These are phyloP conservation scores for Rhodamnia argentea DNA, from an alignment of 345 rosid genomes.

Conservation along the genomic window DNA sequence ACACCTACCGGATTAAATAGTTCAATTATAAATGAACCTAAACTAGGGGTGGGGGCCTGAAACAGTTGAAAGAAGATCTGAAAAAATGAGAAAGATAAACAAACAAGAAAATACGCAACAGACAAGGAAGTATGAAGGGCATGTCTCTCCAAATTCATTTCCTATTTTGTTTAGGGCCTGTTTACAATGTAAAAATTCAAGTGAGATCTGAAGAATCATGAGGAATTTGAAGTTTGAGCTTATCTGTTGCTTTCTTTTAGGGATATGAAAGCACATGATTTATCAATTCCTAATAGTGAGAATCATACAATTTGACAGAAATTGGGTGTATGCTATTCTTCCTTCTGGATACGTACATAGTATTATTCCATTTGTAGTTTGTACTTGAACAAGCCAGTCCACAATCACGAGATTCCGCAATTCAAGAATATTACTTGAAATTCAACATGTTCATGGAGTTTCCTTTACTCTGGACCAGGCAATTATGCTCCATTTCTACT, in stretches of 20 bases:
- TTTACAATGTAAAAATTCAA: not conserved
- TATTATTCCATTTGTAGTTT: not conserved
- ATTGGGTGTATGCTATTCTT: not conserved
- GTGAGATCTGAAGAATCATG: not conserved
- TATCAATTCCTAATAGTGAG: not conserved
- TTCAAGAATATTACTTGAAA: not conserved
- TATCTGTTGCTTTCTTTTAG: not conserved
- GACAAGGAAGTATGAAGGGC: not conserved
- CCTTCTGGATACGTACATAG: not conserved
- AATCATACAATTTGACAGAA: not conserved
- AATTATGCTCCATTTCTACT: not conserved
- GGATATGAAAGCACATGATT: not conserved
- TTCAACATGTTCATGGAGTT: not conserved
- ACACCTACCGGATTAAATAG: conserved; percentile 2
- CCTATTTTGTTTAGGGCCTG: not conserved
- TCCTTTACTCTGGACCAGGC: not conserved
- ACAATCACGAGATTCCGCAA: not conserved
- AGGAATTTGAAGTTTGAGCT: not conserved
- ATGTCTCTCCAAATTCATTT: not conserved
- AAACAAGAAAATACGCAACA: not conserved
- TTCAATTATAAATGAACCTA: not conserved
- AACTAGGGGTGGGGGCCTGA: not conserved
- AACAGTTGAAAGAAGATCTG: not conserved
- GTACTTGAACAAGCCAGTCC: not conserved
- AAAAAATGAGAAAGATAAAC: not conserved